A percentile compares a stretch with the other conserved stretches of the same genome.
These are phyloP conservation scores for Byssochlamys sp. DNA, from an alignment of 2,329 filamentous ascomycete species.

Conservation along the genomic window DNA sequence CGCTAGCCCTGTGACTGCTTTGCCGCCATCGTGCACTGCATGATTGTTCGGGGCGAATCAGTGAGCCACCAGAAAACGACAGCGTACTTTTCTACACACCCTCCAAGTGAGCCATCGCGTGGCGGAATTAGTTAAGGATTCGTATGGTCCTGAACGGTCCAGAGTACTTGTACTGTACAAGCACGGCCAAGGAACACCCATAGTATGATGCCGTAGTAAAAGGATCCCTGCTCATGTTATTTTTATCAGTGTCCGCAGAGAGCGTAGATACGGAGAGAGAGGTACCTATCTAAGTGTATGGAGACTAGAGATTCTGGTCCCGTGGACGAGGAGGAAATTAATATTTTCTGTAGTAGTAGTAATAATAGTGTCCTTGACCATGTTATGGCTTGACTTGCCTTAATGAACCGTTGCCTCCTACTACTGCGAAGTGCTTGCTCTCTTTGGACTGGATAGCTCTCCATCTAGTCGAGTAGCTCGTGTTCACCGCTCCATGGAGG, in stretches of 20 bases:
- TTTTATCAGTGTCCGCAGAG: background rate
- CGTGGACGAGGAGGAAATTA: background rate
- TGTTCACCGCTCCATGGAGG: slow-evolving; percentile 1
- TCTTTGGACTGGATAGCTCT: background rate
- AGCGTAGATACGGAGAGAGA: background rate
- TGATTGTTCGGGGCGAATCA: background rate
- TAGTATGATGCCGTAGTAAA: background rate
- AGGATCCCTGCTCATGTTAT: background rate
- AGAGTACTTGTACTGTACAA: background rate
- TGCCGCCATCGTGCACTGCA: background rate
- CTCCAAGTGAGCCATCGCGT: background rate
- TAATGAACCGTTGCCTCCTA: background rate
- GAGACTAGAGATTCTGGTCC: too few species aligned
- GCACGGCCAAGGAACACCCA: background rate
- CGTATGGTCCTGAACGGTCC: background rate
- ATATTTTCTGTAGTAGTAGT: too few species aligned
- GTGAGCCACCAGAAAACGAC: background rate
- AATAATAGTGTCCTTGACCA: background rate
- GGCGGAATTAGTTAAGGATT: background rate
- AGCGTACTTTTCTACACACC: background rate
- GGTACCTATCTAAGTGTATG: background rate
- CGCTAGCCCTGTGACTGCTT: background rate
- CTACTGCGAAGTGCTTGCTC: background rate
- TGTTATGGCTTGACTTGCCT: background rate
- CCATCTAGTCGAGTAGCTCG: background rate